Conservation (phyloP, 352 stramenopile species). For the Thalassiosira sp. region DNA sequence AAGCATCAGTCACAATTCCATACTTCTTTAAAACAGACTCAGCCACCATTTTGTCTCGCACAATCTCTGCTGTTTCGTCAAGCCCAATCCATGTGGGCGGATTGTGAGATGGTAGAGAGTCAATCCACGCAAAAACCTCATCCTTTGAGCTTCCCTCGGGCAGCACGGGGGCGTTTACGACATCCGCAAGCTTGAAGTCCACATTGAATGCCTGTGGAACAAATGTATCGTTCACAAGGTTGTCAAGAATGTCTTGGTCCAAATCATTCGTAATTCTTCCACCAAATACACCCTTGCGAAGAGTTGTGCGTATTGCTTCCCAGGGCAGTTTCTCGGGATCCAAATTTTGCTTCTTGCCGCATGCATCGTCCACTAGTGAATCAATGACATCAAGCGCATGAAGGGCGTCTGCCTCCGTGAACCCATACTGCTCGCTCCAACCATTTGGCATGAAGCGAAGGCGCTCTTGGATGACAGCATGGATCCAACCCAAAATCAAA, state of each 20-base stretch:
- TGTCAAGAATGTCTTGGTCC: slow-evolving; percentile 94
- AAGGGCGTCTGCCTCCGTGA: slow-evolving; percentile 97
- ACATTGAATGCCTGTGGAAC: slow-evolving; percentile 92
- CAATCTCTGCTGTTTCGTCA: slow-evolving; percentile 68
- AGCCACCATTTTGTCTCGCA: slow-evolving; percentile 64
- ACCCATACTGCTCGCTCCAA: slow-evolving; percentile 99
- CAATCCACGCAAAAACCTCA: slow-evolving; percentile 79
- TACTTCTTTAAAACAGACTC: slow-evolving; percentile 71
- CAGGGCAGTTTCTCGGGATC: slow-evolving; percentile 97
- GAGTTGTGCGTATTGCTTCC: slow-evolving; percentile 94
- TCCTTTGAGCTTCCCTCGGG: slow-evolving; percentile 78
- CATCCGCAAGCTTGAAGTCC: slow-evolving; percentile 83
- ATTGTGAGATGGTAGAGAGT: slow-evolving; percentile 69
- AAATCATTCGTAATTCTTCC: slow-evolving; percentile 95
- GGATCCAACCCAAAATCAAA: slow-evolving; percentile 96
- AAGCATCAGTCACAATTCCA: slow-evolving; percentile 31
- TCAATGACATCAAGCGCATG: slow-evolving; percentile 98
- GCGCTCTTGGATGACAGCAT: slow-evolving; percentile 97
- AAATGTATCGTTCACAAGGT: slow-evolving; percentile 92
- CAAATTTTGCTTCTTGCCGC: slow-evolving; percentile 88
- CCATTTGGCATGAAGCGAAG: slow-evolving; percentile 96
- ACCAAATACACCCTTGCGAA: slow-evolving; percentile 97
- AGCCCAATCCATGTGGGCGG: slow-evolving; percentile 83
- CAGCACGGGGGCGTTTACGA: slow-evolving; percentile 60
- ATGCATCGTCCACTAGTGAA: slow-evolving; percentile 91